Conservation (phyloP, 257 asterid genomes). For the Scutellaria barbata region DNA sequence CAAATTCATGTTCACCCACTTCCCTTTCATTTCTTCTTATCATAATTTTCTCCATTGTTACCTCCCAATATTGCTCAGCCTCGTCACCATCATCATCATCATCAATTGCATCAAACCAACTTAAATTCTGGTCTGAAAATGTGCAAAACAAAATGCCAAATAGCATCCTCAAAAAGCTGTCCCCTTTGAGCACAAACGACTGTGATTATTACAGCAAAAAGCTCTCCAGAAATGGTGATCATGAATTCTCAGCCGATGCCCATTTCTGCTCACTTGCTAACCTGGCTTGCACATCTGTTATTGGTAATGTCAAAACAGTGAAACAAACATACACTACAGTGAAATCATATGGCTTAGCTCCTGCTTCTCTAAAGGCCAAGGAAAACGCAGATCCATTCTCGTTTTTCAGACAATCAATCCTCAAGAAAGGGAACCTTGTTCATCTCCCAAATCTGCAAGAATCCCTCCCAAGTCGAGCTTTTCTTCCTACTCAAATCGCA, state of each 20-base stretch:
- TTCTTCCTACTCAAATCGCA: no score
- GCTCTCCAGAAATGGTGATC: not conserved
- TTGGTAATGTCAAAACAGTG: no score
- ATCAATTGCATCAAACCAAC: constrained; percentile 39
- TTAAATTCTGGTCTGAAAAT: constrained; percentile 46
- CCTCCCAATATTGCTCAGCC: constrained; percentile 9
- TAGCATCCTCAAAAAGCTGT: constrained; percentile 41
- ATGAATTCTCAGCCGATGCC: constrained; percentile 25
- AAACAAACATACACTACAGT: no score
- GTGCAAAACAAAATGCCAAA: constrained; percentile 42
- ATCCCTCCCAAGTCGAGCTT: no score
- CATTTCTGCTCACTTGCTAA: constrained; percentile 44
- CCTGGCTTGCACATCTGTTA: constrained; percentile 14
- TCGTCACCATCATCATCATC: constrained; percentile 13
- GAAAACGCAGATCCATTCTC: no score
- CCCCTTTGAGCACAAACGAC: constrained; percentile 38
- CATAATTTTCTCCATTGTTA: not conserved
- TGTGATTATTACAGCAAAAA: constrained; percentile 4
- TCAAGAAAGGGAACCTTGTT: no score
- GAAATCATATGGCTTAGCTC: no score
- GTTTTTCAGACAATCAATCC: no score
- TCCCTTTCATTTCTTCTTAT: not conserved
- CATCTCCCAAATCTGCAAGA: no score
- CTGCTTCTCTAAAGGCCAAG: no score
- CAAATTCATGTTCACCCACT: not conserved